A percentile compares a stretch with the other conserved stretches of the same genome.
These are phyloP conservation scores for Pseudopediastrum boryanum DNA, from an alignment of 139 green algal species.

Conservation along the genomic window DNA sequence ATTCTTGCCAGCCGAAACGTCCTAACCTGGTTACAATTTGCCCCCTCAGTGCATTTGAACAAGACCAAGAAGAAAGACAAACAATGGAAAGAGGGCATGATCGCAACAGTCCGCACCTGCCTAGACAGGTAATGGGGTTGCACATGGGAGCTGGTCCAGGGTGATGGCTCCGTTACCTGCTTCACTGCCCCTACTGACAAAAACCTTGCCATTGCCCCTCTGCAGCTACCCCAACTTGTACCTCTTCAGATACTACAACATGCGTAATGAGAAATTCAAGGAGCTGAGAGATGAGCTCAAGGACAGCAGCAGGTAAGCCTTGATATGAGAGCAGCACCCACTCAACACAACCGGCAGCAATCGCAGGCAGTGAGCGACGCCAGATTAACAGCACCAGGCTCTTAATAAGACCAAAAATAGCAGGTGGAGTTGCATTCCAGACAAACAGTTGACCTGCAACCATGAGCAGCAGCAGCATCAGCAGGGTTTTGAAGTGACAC, in stretches of 20 bases:
- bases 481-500: not conserved
- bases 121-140: slow-evolving; percentile 79
- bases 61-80: slow-evolving; percentile 95
- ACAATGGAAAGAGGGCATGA: slow-evolving; percentile 90
- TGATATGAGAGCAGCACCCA: not conserved
- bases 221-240: slow-evolving; percentile 83
- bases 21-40: not conserved
- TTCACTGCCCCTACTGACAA: not conserved
- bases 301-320: slow-evolving; percentile 74
- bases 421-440: not conserved
- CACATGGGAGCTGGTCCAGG: not conserved
- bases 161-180: not conserved
- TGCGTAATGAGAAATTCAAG: slow-evolving; percentile 95
- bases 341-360: not conserved
- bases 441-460: not conserved
- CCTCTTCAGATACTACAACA: slow-evolving; percentile 89
- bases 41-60: slow-evolving; percentile 67
- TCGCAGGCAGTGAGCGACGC: not conserved
- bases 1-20: not conserved
- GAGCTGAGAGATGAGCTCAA: slow-evolving; percentile 81
- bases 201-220: not conserved
- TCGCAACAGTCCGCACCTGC: slow-evolving; percentile 70
- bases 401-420: not conserved
- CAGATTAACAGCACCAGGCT: too few relatives aligned
- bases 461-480: slow-evolving; percentile 1